phyloP scores from a whole-genome alignment of 2,329 filamentous ascomycete genomes.

The Trichophyton schoenleinii region DNA sequence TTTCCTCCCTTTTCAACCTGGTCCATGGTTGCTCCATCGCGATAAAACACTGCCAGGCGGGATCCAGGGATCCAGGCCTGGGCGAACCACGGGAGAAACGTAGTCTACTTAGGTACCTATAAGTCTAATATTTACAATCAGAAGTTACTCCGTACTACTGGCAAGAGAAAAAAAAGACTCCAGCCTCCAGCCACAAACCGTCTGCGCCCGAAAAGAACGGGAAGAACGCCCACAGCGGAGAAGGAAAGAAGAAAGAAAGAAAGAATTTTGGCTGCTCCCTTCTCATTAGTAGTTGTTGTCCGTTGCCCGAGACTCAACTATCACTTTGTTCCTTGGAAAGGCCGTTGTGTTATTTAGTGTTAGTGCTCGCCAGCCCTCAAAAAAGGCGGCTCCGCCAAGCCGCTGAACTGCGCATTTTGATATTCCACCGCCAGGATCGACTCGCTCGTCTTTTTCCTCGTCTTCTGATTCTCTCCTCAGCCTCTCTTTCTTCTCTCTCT shows the following conservation, averaged over 20 bases:
- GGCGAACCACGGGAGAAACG: background rate
- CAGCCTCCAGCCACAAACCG: background rate
- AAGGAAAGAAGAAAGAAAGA: background rate
- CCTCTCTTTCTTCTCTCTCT: background rate
- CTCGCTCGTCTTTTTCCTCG: background rate
- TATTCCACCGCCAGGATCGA: background rate
- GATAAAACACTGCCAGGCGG: conserved; percentile 2
- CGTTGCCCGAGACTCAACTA: too few relatives aligned
- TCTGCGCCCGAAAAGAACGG: background rate
- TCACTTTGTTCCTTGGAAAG: background rate
- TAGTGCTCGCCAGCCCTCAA: background rate
- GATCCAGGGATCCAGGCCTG: background rate
- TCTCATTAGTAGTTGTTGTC: too few relatives aligned
- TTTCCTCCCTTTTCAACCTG: background rate
- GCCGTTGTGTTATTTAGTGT: background rate
- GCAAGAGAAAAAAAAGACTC: background rate
- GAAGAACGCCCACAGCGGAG: background rate
- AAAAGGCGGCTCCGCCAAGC: conserved; percentile 1
- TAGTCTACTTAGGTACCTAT: background rate
- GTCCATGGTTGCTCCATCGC: background rate
- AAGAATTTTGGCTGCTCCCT: too few relatives aligned
- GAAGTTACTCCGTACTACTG: too few relatives aligned
- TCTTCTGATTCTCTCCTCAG: background rate
- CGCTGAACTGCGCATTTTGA: background rate
- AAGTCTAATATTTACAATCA: background rate